These are phyloP conservation scores for Pedinophyceae sp. DNA, from an alignment of 139 green algal species.

Conservation along the genomic window DNA sequence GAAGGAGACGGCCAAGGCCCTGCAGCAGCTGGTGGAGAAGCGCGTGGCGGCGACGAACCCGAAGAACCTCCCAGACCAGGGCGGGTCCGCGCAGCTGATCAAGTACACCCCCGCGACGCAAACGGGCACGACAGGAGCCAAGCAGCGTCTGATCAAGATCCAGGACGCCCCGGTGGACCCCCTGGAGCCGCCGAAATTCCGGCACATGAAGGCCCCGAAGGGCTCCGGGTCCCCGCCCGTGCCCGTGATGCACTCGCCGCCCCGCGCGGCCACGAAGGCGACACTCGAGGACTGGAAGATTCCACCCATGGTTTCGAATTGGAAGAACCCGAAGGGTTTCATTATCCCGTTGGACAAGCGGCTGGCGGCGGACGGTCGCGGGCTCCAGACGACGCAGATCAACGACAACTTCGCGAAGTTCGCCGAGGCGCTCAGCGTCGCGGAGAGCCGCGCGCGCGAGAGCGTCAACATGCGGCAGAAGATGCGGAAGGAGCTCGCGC, in stretches of 20 bases:
- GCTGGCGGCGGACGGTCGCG: conserved; percentile 87
- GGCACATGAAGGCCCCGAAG: conserved; percentile 71
- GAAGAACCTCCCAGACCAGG: conserved; percentile 48
- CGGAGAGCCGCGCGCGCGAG: conserved; percentile 82
- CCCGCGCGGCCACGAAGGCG: conserved; percentile 59
- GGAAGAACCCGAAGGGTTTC: conserved; percentile 96
- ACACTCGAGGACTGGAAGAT: conserved; percentile 98
- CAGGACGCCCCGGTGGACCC: conserved; percentile 90
- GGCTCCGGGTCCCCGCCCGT: conserved; percentile 78
- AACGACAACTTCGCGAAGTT: conserved; percentile 89
- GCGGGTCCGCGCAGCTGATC: conserved; percentile 66
- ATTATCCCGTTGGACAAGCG: conserved; percentile 99
- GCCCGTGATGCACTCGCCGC: conserved; percentile 91
- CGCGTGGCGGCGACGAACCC: conserved; percentile 63
- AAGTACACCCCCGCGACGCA: conserved; percentile 87
- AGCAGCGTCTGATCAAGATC: conserved; percentile 91
- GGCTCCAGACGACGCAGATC: conserved; percentile 85
- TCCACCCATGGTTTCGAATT: conserved; percentile 93
- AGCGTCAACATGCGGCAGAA: conserved; percentile 66
- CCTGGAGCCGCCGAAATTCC: conserved; percentile 92
- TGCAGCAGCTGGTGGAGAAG: conserved; percentile 47
- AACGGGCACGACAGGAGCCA: conserved; percentile 30
- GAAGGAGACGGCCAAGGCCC: conserved; percentile 47
- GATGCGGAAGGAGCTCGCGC: conserved; percentile 66
- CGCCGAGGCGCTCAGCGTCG: conserved; percentile 82